Conservation (phyloP, 1,284 basidiomycete species). For the Ustilago vetiveriae region DNA sequence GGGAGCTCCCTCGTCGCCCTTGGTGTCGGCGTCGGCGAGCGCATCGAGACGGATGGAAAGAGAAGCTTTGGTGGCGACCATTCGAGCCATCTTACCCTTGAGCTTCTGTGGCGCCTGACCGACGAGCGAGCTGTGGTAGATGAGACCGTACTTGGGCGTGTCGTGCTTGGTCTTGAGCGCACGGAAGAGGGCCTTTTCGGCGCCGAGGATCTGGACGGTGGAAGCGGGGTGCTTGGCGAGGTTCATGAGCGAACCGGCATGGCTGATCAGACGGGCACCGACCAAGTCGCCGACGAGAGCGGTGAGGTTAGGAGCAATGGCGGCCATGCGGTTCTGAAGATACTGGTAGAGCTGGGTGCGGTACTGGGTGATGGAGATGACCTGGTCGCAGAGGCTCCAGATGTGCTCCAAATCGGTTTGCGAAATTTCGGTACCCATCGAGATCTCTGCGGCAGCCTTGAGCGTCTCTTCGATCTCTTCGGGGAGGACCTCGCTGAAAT, state of each 20-base stretch:
- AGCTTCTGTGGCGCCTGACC: slow-evolving; percentile 97
- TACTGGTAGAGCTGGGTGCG: slow-evolving; percentile 92
- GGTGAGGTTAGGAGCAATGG: slow-evolving; percentile 95
- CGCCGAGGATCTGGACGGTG: slow-evolving; percentile 97
- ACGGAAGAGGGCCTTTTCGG: slow-evolving; percentile 97
- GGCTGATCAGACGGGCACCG: slow-evolving; percentile 92
- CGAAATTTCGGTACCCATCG: slow-evolving; percentile 98
- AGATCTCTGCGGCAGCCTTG: slow-evolving; percentile 91
- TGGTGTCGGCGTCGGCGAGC: slow-evolving; percentile 88
- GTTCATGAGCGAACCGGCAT: slow-evolving; percentile 92
- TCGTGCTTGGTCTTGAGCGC: slow-evolving; percentile 99
- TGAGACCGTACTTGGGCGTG: slow-evolving; percentile 96
- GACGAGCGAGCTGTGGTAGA: slow-evolving; percentile 88
- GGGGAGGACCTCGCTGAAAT: slow-evolving; percentile 88
- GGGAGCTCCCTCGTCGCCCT: slow-evolving; percentile 80
- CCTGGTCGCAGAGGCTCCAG: slow-evolving; percentile 92
- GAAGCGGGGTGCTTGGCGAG: slow-evolving; percentile 96
- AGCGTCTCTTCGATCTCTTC: slow-evolving; percentile 83
- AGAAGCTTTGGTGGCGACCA: slow-evolving; percentile 92
- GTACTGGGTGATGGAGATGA: slow-evolving; percentile 93
- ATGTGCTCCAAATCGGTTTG: slow-evolving; percentile 95
- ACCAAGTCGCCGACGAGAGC: slow-evolving; percentile 96
- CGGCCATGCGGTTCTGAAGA: slow-evolving; percentile 94
- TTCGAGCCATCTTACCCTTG: slow-evolving; percentile 99
- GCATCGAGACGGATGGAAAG: slow-evolving; percentile 97